Conservation (phyloP, 768 basidiomycete species). For the Termitomyces eurrhizus region DNA sequence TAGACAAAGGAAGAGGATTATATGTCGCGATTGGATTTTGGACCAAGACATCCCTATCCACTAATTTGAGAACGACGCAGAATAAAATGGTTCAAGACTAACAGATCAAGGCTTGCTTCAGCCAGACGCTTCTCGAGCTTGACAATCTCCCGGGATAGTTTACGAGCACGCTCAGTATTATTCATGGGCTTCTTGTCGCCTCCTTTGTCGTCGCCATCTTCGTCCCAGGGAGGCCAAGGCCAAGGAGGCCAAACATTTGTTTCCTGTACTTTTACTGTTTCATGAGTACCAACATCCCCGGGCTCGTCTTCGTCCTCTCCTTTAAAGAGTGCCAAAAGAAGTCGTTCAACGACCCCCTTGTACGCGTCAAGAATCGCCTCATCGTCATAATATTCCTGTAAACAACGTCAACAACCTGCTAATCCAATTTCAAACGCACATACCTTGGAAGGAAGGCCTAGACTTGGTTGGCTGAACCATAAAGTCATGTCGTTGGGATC, state of each 20-base stretch:
- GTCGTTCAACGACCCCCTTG: constrained; percentile 57
- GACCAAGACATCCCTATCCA: constrained; percentile 55
- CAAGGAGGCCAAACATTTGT: constrained; percentile 68
- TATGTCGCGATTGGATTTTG: constrained; percentile 87
- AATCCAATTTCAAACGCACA: background rate
- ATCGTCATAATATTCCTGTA: constrained; percentile 88
- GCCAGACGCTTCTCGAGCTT: constrained; percentile 78
- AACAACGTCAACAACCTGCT: background rate
- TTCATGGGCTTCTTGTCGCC: constrained; percentile 46
- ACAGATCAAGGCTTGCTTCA: constrained; percentile 77
- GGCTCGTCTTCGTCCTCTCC: constrained; percentile 33
- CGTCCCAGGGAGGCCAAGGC: constrained; percentile 87
- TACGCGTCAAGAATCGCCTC: constrained; percentile 67
- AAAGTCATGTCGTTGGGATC: constrained; percentile 85
- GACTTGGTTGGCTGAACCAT: constrained; percentile 77
- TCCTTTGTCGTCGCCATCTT: constrained; percentile 45
- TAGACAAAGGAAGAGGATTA: constrained; percentile 72
- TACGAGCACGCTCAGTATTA: constrained; percentile 48
- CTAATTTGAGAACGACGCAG: background rate
- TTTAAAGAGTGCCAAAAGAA: constrained; percentile 58
- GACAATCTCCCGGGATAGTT: constrained; percentile 69
- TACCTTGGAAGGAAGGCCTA: constrained; percentile 89
- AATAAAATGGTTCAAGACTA: constrained; percentile 20
- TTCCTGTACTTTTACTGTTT: constrained; percentile 32
- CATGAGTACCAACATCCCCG: constrained; percentile 11